Percentiles rank a stretch among this genome's conserved stretches.
Evolutionary conservation across 169 alveolate species (phyloP).

Genomic region (Eimeria maxima): DNA sequence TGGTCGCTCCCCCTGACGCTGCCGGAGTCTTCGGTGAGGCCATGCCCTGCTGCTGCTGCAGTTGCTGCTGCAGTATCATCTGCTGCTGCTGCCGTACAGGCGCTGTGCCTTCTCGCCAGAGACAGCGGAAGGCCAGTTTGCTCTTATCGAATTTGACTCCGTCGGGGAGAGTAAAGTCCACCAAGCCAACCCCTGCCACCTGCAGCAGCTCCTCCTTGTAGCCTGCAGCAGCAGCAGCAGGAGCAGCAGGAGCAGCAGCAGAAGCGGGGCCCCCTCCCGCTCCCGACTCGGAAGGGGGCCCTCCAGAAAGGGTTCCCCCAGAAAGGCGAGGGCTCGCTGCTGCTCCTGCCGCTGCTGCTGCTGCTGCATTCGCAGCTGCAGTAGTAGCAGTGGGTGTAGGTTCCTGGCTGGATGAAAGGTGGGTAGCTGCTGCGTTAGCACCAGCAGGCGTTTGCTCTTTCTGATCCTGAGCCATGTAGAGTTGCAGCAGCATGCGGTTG

Average conservation of each 20-base stretch:
- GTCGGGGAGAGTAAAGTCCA: constrained; percentile 74
- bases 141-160: constrained; percentile 82
- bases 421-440: not conserved
- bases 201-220: constrained; percentile 55
- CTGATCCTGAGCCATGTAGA: constrained; percentile 65
- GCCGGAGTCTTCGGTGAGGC: constrained; percentile 68
- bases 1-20: constrained; percentile 29
- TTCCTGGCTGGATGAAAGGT: not conserved
- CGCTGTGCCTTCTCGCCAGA: constrained; percentile 78
- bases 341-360: not conserved
- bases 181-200: constrained; percentile 77
- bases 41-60: constrained; percentile 43
- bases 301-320: not conserved
- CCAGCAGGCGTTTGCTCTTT: not conserved
- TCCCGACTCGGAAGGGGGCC: not conserved
- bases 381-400: not conserved
- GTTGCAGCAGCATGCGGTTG: constrained; percentile 27
- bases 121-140: constrained; percentile 79
- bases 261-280: not conserved
- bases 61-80: constrained; percentile 63
- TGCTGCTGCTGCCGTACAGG: constrained; percentile 3
- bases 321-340: constrained; percentile 19
- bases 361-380: constrained; percentile 34
- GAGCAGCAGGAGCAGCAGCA: constrained; percentile 33
- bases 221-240: constrained; percentile 54